Evolutionary conservation across 306 rosid species (phyloP), one percentile per base, ranked within the genome.

Genomic region (Citrullus mucosospermus): DNA sequence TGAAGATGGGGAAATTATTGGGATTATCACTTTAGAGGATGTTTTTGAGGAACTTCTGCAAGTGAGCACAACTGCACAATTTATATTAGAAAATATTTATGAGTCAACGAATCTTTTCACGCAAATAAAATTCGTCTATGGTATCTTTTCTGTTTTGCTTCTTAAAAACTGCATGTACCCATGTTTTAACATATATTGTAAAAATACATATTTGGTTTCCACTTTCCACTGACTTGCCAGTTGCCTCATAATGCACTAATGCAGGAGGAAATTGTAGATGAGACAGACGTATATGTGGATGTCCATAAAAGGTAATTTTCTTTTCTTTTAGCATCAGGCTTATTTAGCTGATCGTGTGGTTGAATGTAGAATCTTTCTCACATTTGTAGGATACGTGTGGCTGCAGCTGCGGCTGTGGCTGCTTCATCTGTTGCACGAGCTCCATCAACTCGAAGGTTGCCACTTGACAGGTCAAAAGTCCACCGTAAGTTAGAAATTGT

Each of bases 31-130:
- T 78, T 80, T 94, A 55, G 97, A 94, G 84, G 98, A 94, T 88
- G 96, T 94, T 75, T 92, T 92, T 82, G 97, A 92, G 87, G 98
- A 95, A 84, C 98, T 95, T 85, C 85, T 95, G 85, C 97, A 87
- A 75, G 88, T 82, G 81, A 63, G 75, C 75, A 56, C 59, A 66
- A 56, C 55, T 59, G 82, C 77, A 20, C 30, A 6, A 55, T 59
- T 57, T 76, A 51, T 38, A 54, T 17, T 32, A 17, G 43, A 51
- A 73, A 34, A 50, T 53, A 50, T 51, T 51, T 50, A 53, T 6
- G 14, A 48, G 18, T 12, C 20, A 48, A 70, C 77, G 25, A 50
- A 72, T 72, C 20, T 72, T 44, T 46, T 28, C 50, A 28, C 16
- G 20, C 60, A 30, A 50, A 72, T 50, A 72, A 48, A 50, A 50